Evolutionary conservation across 768 basidiomycete genomes (phyloP), one percentile per base, ranked within the genome.

Genomic region (Stropharia rugosoannulata): DNA sequence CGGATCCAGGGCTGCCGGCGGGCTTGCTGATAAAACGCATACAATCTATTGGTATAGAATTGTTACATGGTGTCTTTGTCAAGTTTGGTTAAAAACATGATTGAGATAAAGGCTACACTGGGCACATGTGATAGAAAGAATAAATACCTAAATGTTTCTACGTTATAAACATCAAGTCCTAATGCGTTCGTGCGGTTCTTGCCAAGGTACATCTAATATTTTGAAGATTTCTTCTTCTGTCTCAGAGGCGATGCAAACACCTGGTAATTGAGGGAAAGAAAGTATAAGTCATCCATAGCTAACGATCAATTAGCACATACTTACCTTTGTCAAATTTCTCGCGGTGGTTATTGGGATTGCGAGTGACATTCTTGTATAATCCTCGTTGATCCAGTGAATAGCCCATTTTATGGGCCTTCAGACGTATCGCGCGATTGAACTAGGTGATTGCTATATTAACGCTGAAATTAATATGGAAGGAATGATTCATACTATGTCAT

Each of bases 351-450:
- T 76, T 76, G 13, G 84, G 83, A 66, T 91, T 86, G 10, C 94
- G 82, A 13, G 90, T 68, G 32, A 95, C 86, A 0, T 83, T 87
- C 5, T 73, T 77, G 62, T 79, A 95, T 5, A 98, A 70, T 0
- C 94, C 95, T 44, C 84, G 81, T 68, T 98, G 95, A 62, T 98
- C 97, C 44, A 98, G 77, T 11, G 89, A 89, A 69, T 86, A 93
- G 0, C 93, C 92, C 66, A 87, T 79, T 45, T 79, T 83, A 59
- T 82, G 83, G 3, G 95, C 95, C 70, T 94, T 93, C 63, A 88
- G 69, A 29, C 95, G 83, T 68, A 98, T 85, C 5, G 88, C 87
- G 7, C 95, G 86, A 69, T 96, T 97, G 72, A 96, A 96, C 92
- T 95, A 25, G 10, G 38, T 36, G 22, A 39, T 19, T 15, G 19